Conservation (phyloP, 768 basidiomycete genomes). For the Cystofilobasidium capitatum region DNA sequence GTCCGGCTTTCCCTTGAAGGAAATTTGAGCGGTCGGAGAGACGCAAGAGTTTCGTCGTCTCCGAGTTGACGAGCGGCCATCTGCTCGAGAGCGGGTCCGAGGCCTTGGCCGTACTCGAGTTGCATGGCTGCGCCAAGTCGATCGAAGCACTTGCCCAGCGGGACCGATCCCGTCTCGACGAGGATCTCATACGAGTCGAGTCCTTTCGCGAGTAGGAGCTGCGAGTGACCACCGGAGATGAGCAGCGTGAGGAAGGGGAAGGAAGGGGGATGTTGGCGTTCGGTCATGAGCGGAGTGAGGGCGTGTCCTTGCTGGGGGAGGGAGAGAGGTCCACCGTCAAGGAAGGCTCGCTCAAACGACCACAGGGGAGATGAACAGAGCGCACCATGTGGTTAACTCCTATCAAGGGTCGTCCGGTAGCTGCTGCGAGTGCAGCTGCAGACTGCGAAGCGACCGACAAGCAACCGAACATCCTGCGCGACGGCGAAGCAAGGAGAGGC, state of each 20-base stretch:
- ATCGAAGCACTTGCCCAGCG: slow-evolving; percentile 48
- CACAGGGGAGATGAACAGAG: slow-evolving; percentile 3
- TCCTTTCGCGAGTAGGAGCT: slow-evolving; percentile 65
- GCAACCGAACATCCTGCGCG: slow-evolving; percentile 58
- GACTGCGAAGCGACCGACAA: slow-evolving; percentile 68
- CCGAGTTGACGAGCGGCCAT: slow-evolving; percentile 42
- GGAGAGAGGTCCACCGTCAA: not conserved
- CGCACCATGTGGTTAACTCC: slow-evolving; percentile 93
- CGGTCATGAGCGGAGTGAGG: slow-evolving; percentile 64
- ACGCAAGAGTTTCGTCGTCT: slow-evolving; percentile 26
- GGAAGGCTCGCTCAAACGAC: not conserved
- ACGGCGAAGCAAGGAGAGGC: not conserved
- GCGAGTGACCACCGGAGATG: slow-evolving; percentile 88
- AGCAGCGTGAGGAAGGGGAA: slow-evolving; percentile 86
- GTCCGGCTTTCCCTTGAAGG: not conserved
- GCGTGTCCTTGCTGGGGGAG: slow-evolving; percentile 76
- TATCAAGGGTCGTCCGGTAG: slow-evolving; percentile 63
- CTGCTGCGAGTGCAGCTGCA: slow-evolving; percentile 75
- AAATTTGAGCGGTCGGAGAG: not conserved
- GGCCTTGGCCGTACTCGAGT: slow-evolving; percentile 42
- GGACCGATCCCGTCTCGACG: slow-evolving; percentile 63
- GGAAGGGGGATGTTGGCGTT: slow-evolving; percentile 40
- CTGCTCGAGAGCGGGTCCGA: slow-evolving; percentile 70
- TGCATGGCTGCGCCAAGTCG: not conserved
- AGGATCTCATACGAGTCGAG: slow-evolving; percentile 55